Percentiles rank a stretch among this genome's conserved stretches.
Conservation (phyloP, 305 asterid species). For the Petunia hybrid region DNA sequence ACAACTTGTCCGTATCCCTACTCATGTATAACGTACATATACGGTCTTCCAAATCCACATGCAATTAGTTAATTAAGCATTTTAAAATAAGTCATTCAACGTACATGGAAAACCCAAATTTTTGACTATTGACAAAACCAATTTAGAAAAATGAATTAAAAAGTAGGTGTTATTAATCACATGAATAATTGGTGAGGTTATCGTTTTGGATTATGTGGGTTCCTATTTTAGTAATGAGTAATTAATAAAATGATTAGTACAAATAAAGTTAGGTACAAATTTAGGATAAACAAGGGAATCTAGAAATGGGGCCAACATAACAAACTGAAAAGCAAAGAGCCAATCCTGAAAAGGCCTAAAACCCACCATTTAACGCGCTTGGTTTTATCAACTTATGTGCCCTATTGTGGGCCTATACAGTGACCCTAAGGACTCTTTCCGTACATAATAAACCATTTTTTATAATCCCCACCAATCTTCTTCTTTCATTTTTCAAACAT, state of each 20-base stretch:
- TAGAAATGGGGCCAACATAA: constrained; percentile 34
- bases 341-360: constrained; percentile 20
- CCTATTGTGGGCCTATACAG: constrained; percentile 33
- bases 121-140: neutral
- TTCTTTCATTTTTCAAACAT: neutral
- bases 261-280: constrained; percentile 23
- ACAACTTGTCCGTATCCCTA: constrained; percentile 48
- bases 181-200: constrained; percentile 15
- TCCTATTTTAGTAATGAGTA: neutral
- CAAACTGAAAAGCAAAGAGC: constrained; percentile 32
- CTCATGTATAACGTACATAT: constrained; percentile 49
- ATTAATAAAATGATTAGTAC: neutral
- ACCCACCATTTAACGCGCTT: constrained; percentile 37
- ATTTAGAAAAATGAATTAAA: neutral
- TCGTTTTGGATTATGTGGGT: neutral
- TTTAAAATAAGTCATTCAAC: constrained; percentile 24
- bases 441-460: constrained; percentile 39
- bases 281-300: constrained; percentile 23
- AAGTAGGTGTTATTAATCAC: neutral
- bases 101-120: neutral
- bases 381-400: constrained; percentile 29
- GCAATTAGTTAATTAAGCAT: neutral
- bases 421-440: constrained; percentile 37
- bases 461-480: constrained; percentile 22
- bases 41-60: constrained; percentile 25